phyloP scores from a whole-genome alignment of 2,329 filamentous ascomycete species.

The Lasiodiplodia sp. region DNA sequence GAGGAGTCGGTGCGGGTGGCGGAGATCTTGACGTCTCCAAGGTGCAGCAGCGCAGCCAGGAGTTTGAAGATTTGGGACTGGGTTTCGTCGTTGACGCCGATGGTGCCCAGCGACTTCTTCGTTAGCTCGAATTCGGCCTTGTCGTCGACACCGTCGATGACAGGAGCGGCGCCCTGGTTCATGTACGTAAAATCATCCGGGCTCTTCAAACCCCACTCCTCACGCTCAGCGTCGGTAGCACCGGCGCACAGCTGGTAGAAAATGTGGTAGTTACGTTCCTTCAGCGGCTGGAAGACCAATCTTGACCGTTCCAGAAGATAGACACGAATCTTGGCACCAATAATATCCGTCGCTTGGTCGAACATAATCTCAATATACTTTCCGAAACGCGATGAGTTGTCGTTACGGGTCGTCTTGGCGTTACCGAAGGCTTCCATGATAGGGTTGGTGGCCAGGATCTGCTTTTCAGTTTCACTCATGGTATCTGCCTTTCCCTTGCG shows the following conservation, averaged over 20 bases:
- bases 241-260: slow-evolving; percentile 98
- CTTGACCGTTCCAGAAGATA: slow-evolving; percentile 95
- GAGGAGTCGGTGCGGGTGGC: slow-evolving; percentile 88
- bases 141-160: slow-evolving; percentile 94
- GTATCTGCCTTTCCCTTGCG: slow-evolving; percentile 77
- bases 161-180: slow-evolving; percentile 90
- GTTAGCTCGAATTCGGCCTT: slow-evolving; percentile 92
- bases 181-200: slow-evolving; percentile 95
- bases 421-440: slow-evolving; percentile 99
- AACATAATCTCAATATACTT: slow-evolving; percentile 99
- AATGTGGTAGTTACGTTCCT: slow-evolving; percentile 98
- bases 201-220: slow-evolving; percentile 79
- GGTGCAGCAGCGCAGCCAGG: slow-evolving; percentile 87
- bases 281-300: slow-evolving; percentile 94
- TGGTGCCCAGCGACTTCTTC: slow-evolving; percentile 82
- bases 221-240: slow-evolving; percentile 81
- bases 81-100: slow-evolving; percentile 77
- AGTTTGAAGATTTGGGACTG: slow-evolving; percentile 89
- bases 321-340: slow-evolving; percentile 95
- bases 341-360: slow-evolving; percentile 92
- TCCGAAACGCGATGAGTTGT: slow-evolving; percentile 98
- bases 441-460: slow-evolving; percentile 96
- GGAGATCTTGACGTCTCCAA: slow-evolving; percentile 96
- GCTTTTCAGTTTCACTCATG: slow-evolving; percentile 98
- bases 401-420: slow-evolving; percentile 98